Evolutionary conservation across 2,329 filamentous ascomycete genomes (phyloP).

Genomic region (Ascomycota sp.): DNA sequence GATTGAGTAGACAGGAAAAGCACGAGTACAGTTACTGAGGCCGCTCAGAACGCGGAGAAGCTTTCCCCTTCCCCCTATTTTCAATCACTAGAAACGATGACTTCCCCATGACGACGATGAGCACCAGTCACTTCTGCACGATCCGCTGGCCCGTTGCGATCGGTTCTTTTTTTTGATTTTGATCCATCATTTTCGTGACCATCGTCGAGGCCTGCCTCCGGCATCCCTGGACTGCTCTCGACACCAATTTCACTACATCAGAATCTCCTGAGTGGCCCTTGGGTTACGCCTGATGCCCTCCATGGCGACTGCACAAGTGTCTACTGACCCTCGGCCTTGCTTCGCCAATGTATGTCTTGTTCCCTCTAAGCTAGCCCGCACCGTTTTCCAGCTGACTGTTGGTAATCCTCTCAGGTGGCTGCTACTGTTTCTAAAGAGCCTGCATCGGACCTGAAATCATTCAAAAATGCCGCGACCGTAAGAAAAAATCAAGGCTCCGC

Average conservation of each 20-base stretch:
- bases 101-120: constrained; percentile 28
- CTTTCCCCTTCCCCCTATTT: not conserved
- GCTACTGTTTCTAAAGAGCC: constrained; percentile 17
- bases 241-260: constrained; percentile 2
- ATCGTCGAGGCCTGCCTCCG: constrained; percentile 4
- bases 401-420: constrained; percentile 18
- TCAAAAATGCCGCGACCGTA: constrained; percentile 6
- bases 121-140: constrained; percentile 25
- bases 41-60: not conserved
- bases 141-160: constrained; percentile 28
- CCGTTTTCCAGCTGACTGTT: not conserved
- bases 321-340: constrained; percentile 35
- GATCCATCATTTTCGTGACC: constrained; percentile 12
- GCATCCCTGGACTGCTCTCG: constrained; percentile 2
- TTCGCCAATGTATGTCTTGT: constrained; percentile 47
- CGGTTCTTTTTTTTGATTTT: constrained; percentile 31
- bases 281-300: too few species aligned
- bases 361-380: too few species aligned
- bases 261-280: constrained; percentile 5
- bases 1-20: not conserved
- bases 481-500: constrained; percentile 1
- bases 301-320: constrained; percentile 26
- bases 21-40: not conserved
- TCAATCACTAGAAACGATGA: constrained; percentile 9
- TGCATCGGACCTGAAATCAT: constrained; percentile 1